Percentiles rank a stretch among this genome's conserved stretches.
phyloP scores from a whole-genome alignment of 805 yeast genomes.

The Sugiyamaella chiloensis region DNA sequence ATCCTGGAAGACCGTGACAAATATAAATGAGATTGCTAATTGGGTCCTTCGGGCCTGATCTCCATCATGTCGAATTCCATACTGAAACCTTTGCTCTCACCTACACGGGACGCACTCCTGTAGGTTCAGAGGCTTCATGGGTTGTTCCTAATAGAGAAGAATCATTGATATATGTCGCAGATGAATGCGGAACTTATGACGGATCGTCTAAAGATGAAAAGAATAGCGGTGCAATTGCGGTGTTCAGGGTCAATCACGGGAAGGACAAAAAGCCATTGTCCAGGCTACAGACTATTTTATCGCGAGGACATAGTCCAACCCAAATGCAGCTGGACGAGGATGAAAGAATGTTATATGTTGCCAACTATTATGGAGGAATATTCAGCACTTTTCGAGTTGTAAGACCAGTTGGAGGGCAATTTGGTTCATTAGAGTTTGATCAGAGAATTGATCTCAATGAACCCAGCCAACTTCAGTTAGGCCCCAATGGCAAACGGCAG shows the following conservation, averaged over 20 bases:
- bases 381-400: conserved; percentile 2
- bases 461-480: background rate
- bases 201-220: conserved; percentile 6
- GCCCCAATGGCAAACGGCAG: conserved; percentile 10
- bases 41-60: conserved; percentile 13
- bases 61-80: conserved; percentile 11
- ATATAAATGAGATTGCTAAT: conserved; percentile 14
- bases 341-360: conserved; percentile 1
- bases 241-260: conserved; percentile 2
- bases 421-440: conserved; percentile 1
- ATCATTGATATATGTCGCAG: conserved; percentile 9
- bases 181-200: conserved; percentile 5
- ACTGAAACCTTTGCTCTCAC: background rate
- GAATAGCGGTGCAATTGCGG: conserved; percentile 9
- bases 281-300: conserved; percentile 5
- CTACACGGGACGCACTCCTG: background rate
- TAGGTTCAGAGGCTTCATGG: conserved; percentile 10
- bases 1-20: no score
- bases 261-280: conserved; percentile 7
- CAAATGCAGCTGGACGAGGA: conserved; percentile 8
- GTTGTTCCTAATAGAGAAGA: conserved; percentile 4
- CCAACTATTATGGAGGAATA: conserved; percentile 11
- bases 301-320: conserved; percentile 10
- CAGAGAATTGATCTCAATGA: conserved; percentile 6
- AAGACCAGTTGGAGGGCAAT: background rate